These are phyloP conservation scores for Saccharomyces pastorianus DNA, from an alignment of 1,139 yeast genomes.

Conservation along the genomic window DNA sequence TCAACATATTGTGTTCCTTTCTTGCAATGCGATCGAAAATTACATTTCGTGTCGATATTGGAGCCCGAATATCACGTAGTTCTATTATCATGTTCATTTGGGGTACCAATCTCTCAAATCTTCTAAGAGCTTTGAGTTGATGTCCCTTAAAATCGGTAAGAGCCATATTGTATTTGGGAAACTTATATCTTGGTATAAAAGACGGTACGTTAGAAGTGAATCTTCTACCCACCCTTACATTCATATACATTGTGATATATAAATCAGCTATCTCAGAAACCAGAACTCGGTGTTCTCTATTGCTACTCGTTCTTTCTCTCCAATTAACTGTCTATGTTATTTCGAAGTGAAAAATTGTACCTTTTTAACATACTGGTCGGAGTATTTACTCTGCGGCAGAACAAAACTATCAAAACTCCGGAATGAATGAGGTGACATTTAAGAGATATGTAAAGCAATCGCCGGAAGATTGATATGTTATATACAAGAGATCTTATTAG, in stretches of 20 bases:
- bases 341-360: too few species aligned
- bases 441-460: not conserved
- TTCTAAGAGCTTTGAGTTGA: slow-evolving; percentile 71
- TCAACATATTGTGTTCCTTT: slow-evolving; percentile 37
- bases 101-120: slow-evolving; percentile 63
- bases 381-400: too few species aligned
- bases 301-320: too few species aligned
- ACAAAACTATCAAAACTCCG: too few species aligned
- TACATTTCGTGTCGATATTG: slow-evolving; percentile 72
- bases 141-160: slow-evolving; percentile 86
- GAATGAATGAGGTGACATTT: too few species aligned
- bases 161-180: slow-evolving; percentile 64
- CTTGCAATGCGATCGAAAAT: slow-evolving; percentile 64
- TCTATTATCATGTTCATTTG: slow-evolving; percentile 78
- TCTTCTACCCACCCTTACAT: not conserved
- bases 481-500: not conserved
- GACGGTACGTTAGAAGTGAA: slow-evolving; percentile 4
- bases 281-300: too few species aligned
- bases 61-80: slow-evolving; percentile 83
- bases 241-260: too few species aligned
- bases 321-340: too few species aligned
- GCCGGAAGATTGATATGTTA: not conserved
- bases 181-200: slow-evolving; percentile 37
- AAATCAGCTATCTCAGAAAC: too few species aligned
- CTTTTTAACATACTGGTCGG: too few species aligned